These are phyloP conservation scores for Fusarium keratoplasticum DNA, from an alignment of 2,329 filamentous ascomycete genomes.

Conservation along the genomic window DNA sequence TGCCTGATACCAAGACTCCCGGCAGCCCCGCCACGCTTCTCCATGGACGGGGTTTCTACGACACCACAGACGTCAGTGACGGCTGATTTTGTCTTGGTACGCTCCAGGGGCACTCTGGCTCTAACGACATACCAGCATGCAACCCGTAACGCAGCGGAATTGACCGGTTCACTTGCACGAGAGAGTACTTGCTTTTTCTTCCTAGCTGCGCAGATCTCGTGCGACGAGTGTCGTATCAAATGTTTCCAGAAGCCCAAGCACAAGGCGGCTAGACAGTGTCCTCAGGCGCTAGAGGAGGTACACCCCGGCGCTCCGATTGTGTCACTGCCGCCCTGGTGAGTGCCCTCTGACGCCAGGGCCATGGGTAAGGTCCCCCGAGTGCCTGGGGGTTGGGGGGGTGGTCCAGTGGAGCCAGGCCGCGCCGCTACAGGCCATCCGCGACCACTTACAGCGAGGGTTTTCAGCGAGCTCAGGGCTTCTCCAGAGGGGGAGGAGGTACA, in stretches of 20 bases:
- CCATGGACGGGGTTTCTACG: neutral
- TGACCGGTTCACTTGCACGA: neutral
- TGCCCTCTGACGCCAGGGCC: slow-evolving; percentile 28
- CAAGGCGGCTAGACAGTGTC: slow-evolving; percentile 6
- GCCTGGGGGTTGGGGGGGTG: slow-evolving; percentile 15
- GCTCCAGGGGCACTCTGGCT: neutral
- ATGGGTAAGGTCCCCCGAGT: slow-evolving; percentile 18
- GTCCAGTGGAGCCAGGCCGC: slow-evolving; percentile 7
- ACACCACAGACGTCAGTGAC: slow-evolving; percentile 7
- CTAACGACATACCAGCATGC: neutral
- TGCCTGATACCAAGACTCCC: slow-evolving; percentile 8
- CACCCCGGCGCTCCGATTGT: slow-evolving; percentile 14
- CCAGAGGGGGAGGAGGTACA: neutral
- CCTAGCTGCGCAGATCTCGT: slow-evolving; percentile 8
- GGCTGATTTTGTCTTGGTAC: neutral
- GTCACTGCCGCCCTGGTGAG: slow-evolving; percentile 13
- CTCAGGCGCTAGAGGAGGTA: neutral
- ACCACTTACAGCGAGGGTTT: slow-evolving; percentile 21
- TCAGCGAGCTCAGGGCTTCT: slow-evolving; percentile 32
- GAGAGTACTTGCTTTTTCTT: neutral
- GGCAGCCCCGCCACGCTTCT: neutral
- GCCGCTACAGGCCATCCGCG: slow-evolving; percentile 1
- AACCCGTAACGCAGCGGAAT: neutral
- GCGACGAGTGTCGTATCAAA: slow-evolving; percentile 5
- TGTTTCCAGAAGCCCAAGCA: slow-evolving; percentile 30